phyloP scores from a whole-genome alignment of 306 rosid species.

The Fragaria ananassa region DNA sequence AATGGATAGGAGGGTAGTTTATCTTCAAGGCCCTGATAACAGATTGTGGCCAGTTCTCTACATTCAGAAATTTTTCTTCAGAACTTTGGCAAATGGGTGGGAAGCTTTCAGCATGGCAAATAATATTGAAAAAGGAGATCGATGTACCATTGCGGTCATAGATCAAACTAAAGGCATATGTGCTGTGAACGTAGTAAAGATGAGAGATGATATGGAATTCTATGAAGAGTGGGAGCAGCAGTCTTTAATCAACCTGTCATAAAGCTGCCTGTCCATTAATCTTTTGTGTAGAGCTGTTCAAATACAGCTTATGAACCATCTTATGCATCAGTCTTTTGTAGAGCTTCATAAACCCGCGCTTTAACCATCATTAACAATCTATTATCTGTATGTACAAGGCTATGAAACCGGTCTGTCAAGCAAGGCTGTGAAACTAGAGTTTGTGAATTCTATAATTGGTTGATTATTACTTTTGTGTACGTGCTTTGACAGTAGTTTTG shows the following conservation, averaged over 20 bases:
- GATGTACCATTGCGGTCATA: conserved; percentile 37
- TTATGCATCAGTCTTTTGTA: not conserved
- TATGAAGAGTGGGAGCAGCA: not conserved
- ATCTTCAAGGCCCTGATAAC: conserved; percentile 37
- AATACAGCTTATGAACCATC: not conserved
- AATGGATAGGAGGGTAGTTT: conserved; percentile 28
- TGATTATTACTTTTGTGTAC: not conserved
- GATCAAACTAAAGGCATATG: conserved; percentile 18
- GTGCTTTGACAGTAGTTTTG: not conserved
- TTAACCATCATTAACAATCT: not conserved
- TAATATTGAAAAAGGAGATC: conserved; percentile 40
- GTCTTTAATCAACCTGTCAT: not conserved
- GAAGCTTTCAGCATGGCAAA: conserved; percentile 41
- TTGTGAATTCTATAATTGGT: not conserved
- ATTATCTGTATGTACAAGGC: not conserved
- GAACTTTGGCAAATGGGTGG: conserved; percentile 48
- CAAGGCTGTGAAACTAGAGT: not conserved
- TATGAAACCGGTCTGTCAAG: not conserved
- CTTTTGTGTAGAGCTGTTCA: not conserved
- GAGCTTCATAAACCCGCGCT: not conserved
- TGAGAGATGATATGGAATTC: conserved; percentile 6
- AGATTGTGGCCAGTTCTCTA: conserved; percentile 57
- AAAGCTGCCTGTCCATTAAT: not conserved
- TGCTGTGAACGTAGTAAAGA: conserved; percentile 20
- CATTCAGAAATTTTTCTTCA: conserved; percentile 19